These are phyloP conservation scores for Colletotrichum sojae DNA, from an alignment of 2,329 filamentous ascomycete species.

Conservation along the genomic window DNA sequence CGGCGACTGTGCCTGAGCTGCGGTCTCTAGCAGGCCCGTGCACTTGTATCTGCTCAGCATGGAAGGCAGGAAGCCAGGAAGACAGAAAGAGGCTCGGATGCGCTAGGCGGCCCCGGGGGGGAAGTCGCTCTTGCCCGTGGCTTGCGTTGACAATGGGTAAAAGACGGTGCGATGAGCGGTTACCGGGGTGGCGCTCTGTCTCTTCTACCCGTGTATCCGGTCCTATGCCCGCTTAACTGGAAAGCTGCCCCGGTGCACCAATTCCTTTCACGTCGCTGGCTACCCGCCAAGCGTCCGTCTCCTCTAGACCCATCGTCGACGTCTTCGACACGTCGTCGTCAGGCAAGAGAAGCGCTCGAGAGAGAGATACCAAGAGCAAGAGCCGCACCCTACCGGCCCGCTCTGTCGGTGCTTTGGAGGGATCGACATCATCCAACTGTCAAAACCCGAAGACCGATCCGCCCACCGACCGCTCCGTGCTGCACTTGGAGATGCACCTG, in stretches of 20 bases:
- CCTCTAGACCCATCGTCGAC: not conserved
- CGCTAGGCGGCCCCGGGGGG: constrained; percentile 27
- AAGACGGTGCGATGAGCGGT: constrained; percentile 8
- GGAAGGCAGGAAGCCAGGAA: too few relatives aligned
- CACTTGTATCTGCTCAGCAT: not conserved
- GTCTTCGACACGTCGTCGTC: not conserved
- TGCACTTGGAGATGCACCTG: constrained; percentile 7
- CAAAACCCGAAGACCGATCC: constrained; percentile 6
- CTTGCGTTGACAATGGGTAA: not conserved
- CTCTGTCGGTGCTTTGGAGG: not conserved
- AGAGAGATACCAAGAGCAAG: not conserved
- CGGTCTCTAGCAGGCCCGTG: not conserved
- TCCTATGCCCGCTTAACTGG: not conserved
- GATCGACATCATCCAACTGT: constrained; percentile 17
- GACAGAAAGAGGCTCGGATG: constrained; percentile 1
- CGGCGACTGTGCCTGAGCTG: constrained; percentile 33
- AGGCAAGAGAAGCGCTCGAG: too few relatives aligned
- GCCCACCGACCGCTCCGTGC: constrained; percentile 3
- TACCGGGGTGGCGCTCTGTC: constrained; percentile 38
- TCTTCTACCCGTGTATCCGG: constrained; percentile 24
- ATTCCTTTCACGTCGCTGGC: constrained; percentile 8
- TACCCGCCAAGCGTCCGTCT: constrained; percentile 2
- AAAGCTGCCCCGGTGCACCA: not conserved
- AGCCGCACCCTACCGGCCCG: constrained; percentile 5
- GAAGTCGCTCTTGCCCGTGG: not conserved